Evolutionary conservation across 331 rosid genomes (phyloP).

Genomic region (Rosa hybrid): DNA sequence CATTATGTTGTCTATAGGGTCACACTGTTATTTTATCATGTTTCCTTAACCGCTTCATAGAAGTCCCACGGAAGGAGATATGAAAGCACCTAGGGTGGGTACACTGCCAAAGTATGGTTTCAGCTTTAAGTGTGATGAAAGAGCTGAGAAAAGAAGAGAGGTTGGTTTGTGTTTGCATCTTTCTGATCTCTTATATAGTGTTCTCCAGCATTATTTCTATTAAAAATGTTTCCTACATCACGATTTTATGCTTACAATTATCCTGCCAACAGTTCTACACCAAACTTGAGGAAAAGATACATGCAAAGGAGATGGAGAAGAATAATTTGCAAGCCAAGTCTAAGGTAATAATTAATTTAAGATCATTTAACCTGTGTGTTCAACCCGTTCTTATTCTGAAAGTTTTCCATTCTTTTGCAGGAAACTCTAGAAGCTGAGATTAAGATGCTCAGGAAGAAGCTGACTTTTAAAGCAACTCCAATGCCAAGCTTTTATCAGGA

Average conservation of each 20-base stretch:
- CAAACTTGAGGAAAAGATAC: conserved; percentile 95
- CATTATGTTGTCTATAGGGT: conserved; percentile 5
- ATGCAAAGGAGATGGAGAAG: conserved; percentile 93
- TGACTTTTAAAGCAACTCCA: conserved; percentile 93
- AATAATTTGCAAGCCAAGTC: conserved; percentile 84
- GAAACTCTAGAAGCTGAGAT: conserved; percentile 97
- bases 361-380: conserved; percentile 17
- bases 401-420: conserved; percentile 40
- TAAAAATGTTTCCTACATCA: not conserved
- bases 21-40: conserved; percentile 18
- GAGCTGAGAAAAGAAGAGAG: conserved; percentile 95
- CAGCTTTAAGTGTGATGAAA: conserved; percentile 92
- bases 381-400: conserved; percentile 24
- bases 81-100: conserved; percentile 58
- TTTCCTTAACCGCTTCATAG: conserved; percentile 52
- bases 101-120: conserved; percentile 88
- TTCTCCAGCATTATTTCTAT: conserved; percentile 16
- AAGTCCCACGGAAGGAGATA: conserved; percentile 72
- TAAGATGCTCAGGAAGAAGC: conserved; percentile 81
- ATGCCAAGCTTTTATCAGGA: conserved; percentile 99
- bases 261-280: conserved; percentile 76
- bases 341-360: conserved; percentile 58
- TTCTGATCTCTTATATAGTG: conserved; percentile 12
- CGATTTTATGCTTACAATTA: conserved; percentile 18
- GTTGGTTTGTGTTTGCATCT: conserved; percentile 33